A percentile compares a stretch with the other conserved stretches of the same genome.
Conservation (phyloP, 225 moss, liverwort and hornwort genomes). For the Pseudoscleropodium purum region DNA sequence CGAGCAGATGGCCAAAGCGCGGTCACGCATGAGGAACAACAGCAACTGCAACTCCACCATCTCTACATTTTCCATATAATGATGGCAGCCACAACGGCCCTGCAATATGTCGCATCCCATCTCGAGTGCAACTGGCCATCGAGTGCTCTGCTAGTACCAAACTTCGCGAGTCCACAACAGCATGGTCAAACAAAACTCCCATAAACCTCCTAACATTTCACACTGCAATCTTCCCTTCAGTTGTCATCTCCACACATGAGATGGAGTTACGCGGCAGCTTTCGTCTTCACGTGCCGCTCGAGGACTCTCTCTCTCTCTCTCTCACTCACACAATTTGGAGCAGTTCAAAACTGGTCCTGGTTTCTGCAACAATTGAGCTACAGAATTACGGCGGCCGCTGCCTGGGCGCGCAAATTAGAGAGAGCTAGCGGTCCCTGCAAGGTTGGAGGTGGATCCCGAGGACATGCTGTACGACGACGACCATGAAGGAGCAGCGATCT, state of each 20-base stretch:
- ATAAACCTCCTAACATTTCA: conserved; percentile 4
- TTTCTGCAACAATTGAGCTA: conserved; percentile 1
- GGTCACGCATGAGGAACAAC: neutral
- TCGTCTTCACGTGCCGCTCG: conserved; percentile 12
- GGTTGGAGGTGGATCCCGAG: neutral
- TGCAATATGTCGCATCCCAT: conserved; percentile 19
- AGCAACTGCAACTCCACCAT: neutral
- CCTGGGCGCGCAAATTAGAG: neutral
- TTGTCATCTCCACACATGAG: conserved; percentile 11
- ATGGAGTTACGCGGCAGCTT: neutral
- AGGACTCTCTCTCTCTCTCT: neutral
- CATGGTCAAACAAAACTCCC: neutral
- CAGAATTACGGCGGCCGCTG: neutral
- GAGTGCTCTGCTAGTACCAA: conserved; percentile 8
- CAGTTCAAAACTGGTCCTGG: neutral
- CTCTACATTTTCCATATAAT: conserved; percentile 11
- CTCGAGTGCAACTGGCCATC: conserved; percentile 25
- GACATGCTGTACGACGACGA: conserved; percentile 2
- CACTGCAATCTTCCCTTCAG: neutral
- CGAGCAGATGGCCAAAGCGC: neutral
- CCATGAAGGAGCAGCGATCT: conserved; percentile 7
- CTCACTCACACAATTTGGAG: neutral
- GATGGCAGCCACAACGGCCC: conserved; percentile 28
- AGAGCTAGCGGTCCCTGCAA: neutral
- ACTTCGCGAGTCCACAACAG: neutral